Conservation (phyloP, 768 basidiomycete species). For the Suillus americanus region DNA sequence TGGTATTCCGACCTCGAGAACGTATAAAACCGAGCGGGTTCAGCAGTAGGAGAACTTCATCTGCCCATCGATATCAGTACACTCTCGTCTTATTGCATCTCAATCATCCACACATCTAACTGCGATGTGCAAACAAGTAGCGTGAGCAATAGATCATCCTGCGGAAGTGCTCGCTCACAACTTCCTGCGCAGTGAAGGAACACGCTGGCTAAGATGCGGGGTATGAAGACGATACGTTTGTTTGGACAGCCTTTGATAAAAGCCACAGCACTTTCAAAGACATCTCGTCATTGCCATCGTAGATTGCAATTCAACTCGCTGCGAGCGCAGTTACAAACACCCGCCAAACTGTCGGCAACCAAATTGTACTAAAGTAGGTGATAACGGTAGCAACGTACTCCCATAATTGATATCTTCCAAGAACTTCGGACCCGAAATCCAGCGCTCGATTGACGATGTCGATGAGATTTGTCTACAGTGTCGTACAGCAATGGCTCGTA, state of each 20-base stretch:
- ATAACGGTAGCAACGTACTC: constrained; percentile 12
- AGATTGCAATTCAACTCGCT: constrained; percentile 66
- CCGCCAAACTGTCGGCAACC: constrained; percentile 52
- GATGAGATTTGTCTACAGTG: constrained; percentile 73
- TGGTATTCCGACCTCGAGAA: constrained; percentile 22
- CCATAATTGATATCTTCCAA: constrained; percentile 25
- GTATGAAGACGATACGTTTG: constrained; percentile 38
- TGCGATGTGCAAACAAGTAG: constrained; percentile 72
- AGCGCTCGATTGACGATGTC: constrained; percentile 67
- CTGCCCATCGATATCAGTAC: constrained; percentile 11
- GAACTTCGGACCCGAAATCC: constrained; percentile 69
- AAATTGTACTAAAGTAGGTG: constrained; percentile 57
- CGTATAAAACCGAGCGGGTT: constrained; percentile 28
- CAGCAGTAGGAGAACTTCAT: constrained; percentile 5
- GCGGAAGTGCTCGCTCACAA: constrained; percentile 3
- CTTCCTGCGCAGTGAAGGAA: constrained; percentile 59
- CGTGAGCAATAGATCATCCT: constrained; percentile 47
- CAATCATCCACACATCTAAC: constrained; percentile 1
- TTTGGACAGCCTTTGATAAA: constrained; percentile 15
- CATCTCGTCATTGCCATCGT: constrained; percentile 71
- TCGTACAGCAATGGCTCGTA: constrained; percentile 52
- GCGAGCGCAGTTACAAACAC: constrained; percentile 65
- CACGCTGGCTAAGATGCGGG: constrained; percentile 70
- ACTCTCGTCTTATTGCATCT: constrained; percentile 1
- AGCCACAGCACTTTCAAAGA: constrained; percentile 71